Evolutionary conservation across 345 rosid species (phyloP).

Genomic region (Aquilaria malaccensis): DNA sequence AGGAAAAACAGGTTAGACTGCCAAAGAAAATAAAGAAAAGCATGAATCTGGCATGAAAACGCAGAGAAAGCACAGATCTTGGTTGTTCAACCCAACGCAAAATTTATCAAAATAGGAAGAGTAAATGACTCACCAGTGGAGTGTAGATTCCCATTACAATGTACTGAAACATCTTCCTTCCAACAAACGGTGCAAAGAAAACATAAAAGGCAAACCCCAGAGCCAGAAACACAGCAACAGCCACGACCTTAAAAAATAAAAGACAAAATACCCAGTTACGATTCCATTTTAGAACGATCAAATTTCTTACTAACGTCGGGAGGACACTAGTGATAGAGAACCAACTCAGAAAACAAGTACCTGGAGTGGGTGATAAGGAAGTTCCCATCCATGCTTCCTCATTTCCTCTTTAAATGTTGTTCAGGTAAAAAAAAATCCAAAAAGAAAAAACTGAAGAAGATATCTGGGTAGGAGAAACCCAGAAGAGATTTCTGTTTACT

Average conservation of each 20-base stretch:
- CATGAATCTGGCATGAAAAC: slow-evolving; percentile 17
- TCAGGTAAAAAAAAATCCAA: slow-evolving; percentile 19
- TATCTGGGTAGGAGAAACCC: background rate
- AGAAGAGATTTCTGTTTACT: slow-evolving; percentile 11
- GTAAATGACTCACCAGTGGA: slow-evolving; percentile 65
- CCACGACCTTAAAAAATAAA: slow-evolving; percentile 72
- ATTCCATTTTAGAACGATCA: slow-evolving; percentile 1
- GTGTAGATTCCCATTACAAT: slow-evolving; percentile 87
- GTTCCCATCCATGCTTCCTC: slow-evolving; percentile 99
- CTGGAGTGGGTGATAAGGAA: slow-evolving; percentile 99
- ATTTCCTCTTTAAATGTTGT: slow-evolving; percentile 41
- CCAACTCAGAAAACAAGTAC: slow-evolving; percentile 21
- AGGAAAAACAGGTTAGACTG: background rate
- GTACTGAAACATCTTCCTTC: slow-evolving; percentile 70
- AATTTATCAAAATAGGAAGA: background rate
- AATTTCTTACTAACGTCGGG: background rate
- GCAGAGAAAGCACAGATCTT: slow-evolving; percentile 38
- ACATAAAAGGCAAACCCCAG: slow-evolving; percentile 97
- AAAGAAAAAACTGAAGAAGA: slow-evolving; percentile 11
- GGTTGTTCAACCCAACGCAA: slow-evolving; percentile 14
- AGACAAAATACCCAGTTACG: slow-evolving; percentile 20
- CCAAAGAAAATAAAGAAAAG: slow-evolving; percentile 2
- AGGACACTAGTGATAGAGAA: background rate
- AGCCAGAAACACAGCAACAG: slow-evolving; percentile 97
- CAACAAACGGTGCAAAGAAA: slow-evolving; percentile 98